Evolutionary conservation across 192 early-diverging fungal genomes (phyloP).

Genomic region (Backusella australiensis): DNA sequence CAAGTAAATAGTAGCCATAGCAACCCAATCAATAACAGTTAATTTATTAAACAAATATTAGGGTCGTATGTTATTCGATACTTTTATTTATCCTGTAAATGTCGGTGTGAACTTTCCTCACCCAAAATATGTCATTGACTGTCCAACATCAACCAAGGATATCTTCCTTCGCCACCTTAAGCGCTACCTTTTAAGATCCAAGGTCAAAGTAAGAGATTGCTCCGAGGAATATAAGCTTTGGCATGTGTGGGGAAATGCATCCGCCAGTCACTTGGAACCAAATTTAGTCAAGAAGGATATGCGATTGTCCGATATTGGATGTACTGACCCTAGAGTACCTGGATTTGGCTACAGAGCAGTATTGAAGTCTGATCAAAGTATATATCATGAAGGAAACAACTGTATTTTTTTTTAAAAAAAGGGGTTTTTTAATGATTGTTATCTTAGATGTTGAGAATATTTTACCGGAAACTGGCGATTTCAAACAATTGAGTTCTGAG

Average conservation of each 20-base stretch:
- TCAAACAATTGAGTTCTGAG: slow-evolving; percentile 46
- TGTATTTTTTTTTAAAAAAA: too few species aligned
- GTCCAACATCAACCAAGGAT: slow-evolving; percentile 53
- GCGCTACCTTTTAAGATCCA: slow-evolving; percentile 77
- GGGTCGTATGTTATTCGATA: slow-evolving; percentile 88
- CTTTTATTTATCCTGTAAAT: slow-evolving; percentile 83
- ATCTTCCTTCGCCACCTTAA: slow-evolving; percentile 64
- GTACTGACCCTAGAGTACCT: slow-evolving; percentile 35
- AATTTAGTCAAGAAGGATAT: slow-evolving; percentile 36
- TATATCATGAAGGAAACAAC: background rate
- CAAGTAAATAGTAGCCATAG: slow-evolving; percentile 43
- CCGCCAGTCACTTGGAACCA: slow-evolving; percentile 33
- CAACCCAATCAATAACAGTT: background rate
- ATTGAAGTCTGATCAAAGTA: background rate
- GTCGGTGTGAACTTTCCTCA: slow-evolving; percentile 57
- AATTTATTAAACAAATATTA: slow-evolving; percentile 24
- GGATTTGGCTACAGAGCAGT: slow-evolving; percentile 29
- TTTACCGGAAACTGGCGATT: slow-evolving; percentile 49
- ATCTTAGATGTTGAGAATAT: background rate
- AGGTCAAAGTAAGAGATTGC: slow-evolving; percentile 68
- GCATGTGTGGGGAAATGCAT: slow-evolving; percentile 66
- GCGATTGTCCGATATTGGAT: slow-evolving; percentile 37
- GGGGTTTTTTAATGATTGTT: background rate
- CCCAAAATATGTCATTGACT: slow-evolving; percentile 75
- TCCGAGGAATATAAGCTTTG: slow-evolving; percentile 63